phyloP scores from a whole-genome alignment of 257 asterid genomes.

The Solanum virginianum region DNA sequence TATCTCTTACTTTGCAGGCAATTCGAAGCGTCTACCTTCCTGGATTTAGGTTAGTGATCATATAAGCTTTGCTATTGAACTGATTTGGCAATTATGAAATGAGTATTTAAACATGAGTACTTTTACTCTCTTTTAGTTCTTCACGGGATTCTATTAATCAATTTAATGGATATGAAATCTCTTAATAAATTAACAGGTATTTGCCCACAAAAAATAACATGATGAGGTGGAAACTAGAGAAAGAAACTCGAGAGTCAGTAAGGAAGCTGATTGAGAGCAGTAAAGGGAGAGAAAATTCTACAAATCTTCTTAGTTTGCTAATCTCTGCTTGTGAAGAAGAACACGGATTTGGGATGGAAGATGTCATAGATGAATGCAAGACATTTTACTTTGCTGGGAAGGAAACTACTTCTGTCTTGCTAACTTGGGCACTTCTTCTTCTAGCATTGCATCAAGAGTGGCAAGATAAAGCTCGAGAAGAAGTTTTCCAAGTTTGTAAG shows the following conservation, averaged over 20 bases:
- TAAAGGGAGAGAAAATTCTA: slow-evolving; percentile 10
- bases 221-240: slow-evolving; percentile 22
- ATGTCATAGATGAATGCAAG: slow-evolving; percentile 60
- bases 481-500: slow-evolving; percentile 22
- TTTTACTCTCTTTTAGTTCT: neutral
- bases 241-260: slow-evolving; percentile 26
- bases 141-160: neutral
- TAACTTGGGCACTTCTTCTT: slow-evolving; percentile 62
- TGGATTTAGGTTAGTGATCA: slow-evolving; percentile 31
- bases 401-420: slow-evolving; percentile 56
- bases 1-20: slow-evolving; percentile 27
- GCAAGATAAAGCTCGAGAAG: slow-evolving; percentile 54
- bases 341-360: slow-evolving; percentile 32
- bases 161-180: neutral
- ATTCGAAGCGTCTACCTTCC: slow-evolving; percentile 36
- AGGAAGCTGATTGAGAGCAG: slow-evolving; percentile 11
- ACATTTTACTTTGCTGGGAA: slow-evolving; percentile 76
- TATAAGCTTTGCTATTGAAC: neutral
- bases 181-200: slow-evolving; percentile 6
- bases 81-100: neutral
- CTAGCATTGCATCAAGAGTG: slow-evolving; percentile 59
- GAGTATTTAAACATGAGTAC: neutral
- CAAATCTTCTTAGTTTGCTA: slow-evolving; percentile 9
- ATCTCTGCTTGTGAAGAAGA: slow-evolving; percentile 31
- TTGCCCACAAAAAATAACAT: slow-evolving; percentile 29